Evolutionary conservation across 768 basidiomycete genomes (phyloP).

Genomic region (Leccinum subgranulosum): DNA sequence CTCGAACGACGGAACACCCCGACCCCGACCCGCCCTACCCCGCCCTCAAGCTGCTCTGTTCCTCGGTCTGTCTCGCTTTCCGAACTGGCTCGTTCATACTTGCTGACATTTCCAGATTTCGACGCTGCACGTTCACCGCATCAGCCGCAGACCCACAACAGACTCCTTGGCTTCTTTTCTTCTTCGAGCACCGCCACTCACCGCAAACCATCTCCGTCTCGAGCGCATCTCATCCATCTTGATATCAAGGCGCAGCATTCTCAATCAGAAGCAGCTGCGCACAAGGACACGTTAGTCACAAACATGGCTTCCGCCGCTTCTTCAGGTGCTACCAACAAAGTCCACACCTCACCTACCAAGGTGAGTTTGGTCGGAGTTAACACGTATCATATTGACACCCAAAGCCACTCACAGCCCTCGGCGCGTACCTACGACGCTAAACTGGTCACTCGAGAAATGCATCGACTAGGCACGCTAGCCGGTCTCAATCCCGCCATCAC

Average conservation of each 20-base stretch:
- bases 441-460: slow-evolving; percentile 81
- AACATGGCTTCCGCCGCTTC: slow-evolving; percentile 29
- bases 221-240: slow-evolving; percentile 27
- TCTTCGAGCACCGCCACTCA: slow-evolving; percentile 39
- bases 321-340: slow-evolving; percentile 26
- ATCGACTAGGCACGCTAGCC: slow-evolving; percentile 66
- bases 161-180: slow-evolving; percentile 23
- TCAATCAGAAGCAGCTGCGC: slow-evolving; percentile 32
- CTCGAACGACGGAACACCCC: slow-evolving; percentile 50
- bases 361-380: slow-evolving; percentile 27
- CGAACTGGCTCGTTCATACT: slow-evolving; percentile 2
- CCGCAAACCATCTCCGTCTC: slow-evolving; percentile 28
- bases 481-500: slow-evolving; percentile 47
- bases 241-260: slow-evolving; percentile 36
- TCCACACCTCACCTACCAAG: slow-evolving; percentile 34
- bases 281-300: slow-evolving; percentile 11
- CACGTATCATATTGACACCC: slow-evolving; percentile 4
- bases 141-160: slow-evolving; percentile 32
- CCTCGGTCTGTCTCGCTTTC: slow-evolving; percentile 18
- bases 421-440: slow-evolving; percentile 78
- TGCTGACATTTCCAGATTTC: slow-evolving; percentile 15
- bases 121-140: slow-evolving; percentile 8
- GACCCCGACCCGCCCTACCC: slow-evolving; percentile 36
- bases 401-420: slow-evolving; percentile 42
- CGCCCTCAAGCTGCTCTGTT: slow-evolving; percentile 9